These are phyloP conservation scores for Takashimella koratensis DNA, from an alignment of 1,284 basidiomycete species.

Conservation along the genomic window DNA sequence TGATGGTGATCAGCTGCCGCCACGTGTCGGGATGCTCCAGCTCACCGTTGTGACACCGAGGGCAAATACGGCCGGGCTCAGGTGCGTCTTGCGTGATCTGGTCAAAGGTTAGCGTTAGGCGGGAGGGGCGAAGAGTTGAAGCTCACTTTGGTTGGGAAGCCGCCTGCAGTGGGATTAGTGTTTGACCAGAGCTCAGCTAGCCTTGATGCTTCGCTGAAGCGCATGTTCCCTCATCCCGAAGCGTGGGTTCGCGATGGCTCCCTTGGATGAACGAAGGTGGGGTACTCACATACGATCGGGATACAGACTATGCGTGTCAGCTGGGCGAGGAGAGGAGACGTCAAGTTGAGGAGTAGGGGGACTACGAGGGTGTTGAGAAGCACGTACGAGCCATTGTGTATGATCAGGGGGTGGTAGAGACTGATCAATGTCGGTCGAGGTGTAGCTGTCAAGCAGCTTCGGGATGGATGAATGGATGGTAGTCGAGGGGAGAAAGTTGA, in stretches of 20 bases:
- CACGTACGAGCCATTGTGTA: constrained; percentile 1
- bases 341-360: background rate
- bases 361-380: background rate
- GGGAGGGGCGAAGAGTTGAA: no score
- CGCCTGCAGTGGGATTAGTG: constrained; percentile 27
- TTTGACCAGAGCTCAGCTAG: no score
- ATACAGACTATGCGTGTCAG: constrained; percentile 31
- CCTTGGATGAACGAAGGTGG: background rate
- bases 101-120: background rate
- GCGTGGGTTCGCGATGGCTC: background rate
- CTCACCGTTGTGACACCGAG: constrained; percentile 43
- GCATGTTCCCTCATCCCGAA: no score
- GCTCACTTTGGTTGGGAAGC: constrained; percentile 41
- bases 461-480: no score
- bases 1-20: no score
- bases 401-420: no score
- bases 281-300: constrained; percentile 37
- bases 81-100: constrained; percentile 38
- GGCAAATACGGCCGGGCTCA: constrained; percentile 35
- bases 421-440: no score
- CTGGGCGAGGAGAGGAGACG: background rate
- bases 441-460: no score
- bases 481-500: no score
- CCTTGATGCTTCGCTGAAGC: no score
- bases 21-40: no score